Base-by-base conservation (phyloP, 1,284 basidiomycete species). In the Moesziomyces parantarcticus region DNA sequence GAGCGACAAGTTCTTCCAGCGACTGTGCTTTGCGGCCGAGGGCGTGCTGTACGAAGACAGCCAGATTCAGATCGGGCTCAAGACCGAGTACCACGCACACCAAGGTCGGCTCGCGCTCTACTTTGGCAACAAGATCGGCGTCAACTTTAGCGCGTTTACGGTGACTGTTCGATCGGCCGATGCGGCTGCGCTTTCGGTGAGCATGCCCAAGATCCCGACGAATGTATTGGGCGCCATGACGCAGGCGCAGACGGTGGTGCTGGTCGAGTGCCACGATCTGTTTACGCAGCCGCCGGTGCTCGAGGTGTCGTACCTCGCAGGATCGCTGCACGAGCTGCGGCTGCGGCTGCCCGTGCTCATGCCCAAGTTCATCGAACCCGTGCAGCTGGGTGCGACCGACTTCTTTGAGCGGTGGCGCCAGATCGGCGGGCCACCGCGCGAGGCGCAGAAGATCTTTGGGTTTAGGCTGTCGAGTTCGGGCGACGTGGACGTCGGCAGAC, bases 381-480 rank as follows among this genome's bases (percentile, higher is more conserved):
- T 97, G 57, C 91, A 90, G 56, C 88, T 99, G 39, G 90, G 89
- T 16, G 87, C 89, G 62, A 86, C 88, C 0, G 92, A 96, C 75
- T 99, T 99, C 87, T 99, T 99, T 84, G 95, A 97, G 84, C 88
- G 97, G 55, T 99, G 97, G 97, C 94, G 94, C 85, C 87, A 97
- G 78, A 97, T 99, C 60, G 96, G 96, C 20, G 94, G 94, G 1
- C 88, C 95, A 26, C 72, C 94, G 23, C 88, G 94, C 57, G 97
- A 99, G 86, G 89, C 92, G 20, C 97, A 99, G 84, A 86, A 86
- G 64, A 89, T 99, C 66, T 97, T 97, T 85, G 89, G 91, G 0
- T 90, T 98, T 75, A 85, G 86, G 44, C 86, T 97, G 26, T 51
- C 52, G 1, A 86, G 86, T 9, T 25, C 50, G 1, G 92, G 91